Evolutionary conservation across 768 basidiomycete species (phyloP).

Genomic region (Termitomyces sp.): DNA sequence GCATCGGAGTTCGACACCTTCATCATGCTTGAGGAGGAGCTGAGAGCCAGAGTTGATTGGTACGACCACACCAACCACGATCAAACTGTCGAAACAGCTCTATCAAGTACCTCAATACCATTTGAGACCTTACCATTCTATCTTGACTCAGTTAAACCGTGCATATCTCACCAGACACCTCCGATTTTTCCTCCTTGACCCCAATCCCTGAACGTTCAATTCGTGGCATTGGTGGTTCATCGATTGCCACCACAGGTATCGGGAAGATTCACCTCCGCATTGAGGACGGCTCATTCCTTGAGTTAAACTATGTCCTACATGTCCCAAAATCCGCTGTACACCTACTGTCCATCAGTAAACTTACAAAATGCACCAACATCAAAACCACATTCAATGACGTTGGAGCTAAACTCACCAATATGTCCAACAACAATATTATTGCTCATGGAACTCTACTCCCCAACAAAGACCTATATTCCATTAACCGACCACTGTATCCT

Average conservation of each 20-base stretch:
- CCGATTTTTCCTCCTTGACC: background rate
- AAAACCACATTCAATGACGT: background rate
- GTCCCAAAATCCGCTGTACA: background rate
- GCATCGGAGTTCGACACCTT: no score
- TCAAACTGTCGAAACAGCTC: no score
- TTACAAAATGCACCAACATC: background rate
- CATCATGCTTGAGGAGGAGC: no score
- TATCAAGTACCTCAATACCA: no score
- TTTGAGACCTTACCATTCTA: background rate
- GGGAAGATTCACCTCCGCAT: background rate
- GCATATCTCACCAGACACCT: background rate
- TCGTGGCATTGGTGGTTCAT: background rate
- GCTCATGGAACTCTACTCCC: no score
- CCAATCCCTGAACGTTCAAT: background rate
- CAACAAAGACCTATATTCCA: no score
- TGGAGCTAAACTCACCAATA: background rate
- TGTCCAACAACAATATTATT: no score
- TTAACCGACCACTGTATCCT: no score
- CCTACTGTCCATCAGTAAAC: background rate
- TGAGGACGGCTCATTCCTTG: background rate
- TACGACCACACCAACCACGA: no score
- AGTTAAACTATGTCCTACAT: background rate
- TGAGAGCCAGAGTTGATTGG: no score
- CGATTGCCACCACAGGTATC: background rate
- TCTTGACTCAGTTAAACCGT: background rate